Percentiles rank a stretch among this genome's conserved stretches.
Evolutionary conservation across 2,329 filamentous ascomycete genomes (phyloP).

Genomic region (Seiridium cupressi): DNA sequence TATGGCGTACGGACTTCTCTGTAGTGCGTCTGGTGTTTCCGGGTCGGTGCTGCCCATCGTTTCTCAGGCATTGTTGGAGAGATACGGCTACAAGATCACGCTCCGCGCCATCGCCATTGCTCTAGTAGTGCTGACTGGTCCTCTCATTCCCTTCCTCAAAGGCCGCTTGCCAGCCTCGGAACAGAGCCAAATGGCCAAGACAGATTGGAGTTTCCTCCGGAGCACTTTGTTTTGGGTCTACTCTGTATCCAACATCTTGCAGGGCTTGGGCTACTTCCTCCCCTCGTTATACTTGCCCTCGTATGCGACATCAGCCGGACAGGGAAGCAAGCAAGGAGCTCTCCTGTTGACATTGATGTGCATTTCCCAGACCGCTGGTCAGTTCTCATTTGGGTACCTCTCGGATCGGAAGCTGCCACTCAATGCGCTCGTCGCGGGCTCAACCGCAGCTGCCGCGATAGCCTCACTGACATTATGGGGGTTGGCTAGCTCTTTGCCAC

Average conservation of each 20-base stretch:
- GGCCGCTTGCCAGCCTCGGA: conserved; percentile 29
- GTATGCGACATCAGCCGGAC: conserved; percentile 39
- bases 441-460: conserved; percentile 41
- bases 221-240: conserved; percentile 49
- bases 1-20: conserved; percentile 33
- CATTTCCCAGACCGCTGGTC: conserved; percentile 44
- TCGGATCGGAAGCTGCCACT: conserved; percentile 44
- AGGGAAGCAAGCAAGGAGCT: conserved; percentile 34
- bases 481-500: conserved; percentile 38
- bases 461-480: conserved; percentile 53
- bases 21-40: conserved; percentile 25
- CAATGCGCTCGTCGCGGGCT: conserved; percentile 36
- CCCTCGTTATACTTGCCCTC: conserved; percentile 50
- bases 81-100: conserved; percentile 35
- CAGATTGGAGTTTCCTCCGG: conserved; percentile 36
- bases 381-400: conserved; percentile 47
- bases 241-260: conserved; percentile 45
- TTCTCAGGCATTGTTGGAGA: conserved; percentile 32
- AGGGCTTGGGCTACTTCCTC: conserved; percentile 53
- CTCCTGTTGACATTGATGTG: conserved; percentile 50
- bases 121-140: conserved; percentile 33
- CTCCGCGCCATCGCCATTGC: conserved; percentile 33
- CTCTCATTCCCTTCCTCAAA: conserved; percentile 37
- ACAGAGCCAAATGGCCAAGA: conserved; percentile 17
- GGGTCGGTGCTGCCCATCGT: conserved; percentile 35